Evolutionary conservation across 495 filamentous ascomycete species (phyloP), one percentile per base, ranked within the genome.

Genomic region (Penicillium lagena): DNA sequence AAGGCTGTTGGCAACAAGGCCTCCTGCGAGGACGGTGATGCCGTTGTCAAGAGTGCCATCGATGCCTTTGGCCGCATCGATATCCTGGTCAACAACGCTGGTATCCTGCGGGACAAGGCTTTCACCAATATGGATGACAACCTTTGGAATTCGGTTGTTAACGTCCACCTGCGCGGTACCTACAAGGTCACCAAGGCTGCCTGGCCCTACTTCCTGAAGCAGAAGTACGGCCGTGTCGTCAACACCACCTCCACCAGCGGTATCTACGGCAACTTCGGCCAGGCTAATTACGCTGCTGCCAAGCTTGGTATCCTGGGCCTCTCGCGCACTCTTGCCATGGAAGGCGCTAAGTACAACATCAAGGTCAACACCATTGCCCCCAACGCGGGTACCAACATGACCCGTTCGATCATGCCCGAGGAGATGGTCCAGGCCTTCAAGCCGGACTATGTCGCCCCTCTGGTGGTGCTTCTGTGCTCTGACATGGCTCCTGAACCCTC

Each of bases 401-500:
- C 93, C 48, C 77, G 83, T 45, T 90, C 87, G 43, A 89, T 98
- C 70, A 84, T 98, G 72, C 94, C 93, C 32, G 89, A 96, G 60
- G 93, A 97, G 70, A 83, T 97, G 75, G 90, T 98, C 35, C 91
- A 96, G 75, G 94, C 93, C 31, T 95, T 98, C 80, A 98, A 98
- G 83, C 93, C 93, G 36, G 93, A 96, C 55, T 96, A 97, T 63
- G 90, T 98, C 66, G 93, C 93, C 36, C 93, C 93, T 37, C 64
- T 96, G 34, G 91, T 98, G 38, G 84, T 86, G 27, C 80, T 89
- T 29, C 83, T 98, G 35, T 85, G 79, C 73, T 93, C 88, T 43
- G 93, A 98, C 68, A 87, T 87, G 59, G 75, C 86, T 15, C 91
- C 91, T 27, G 79, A 84, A 50, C 82, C 87, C 51, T 78, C 81